Evolutionary conservation across 2,329 filamentous ascomycete genomes (phyloP), one percentile per base, ranked within the genome.

Genomic region (Phaeosphaeria sp.): DNA sequence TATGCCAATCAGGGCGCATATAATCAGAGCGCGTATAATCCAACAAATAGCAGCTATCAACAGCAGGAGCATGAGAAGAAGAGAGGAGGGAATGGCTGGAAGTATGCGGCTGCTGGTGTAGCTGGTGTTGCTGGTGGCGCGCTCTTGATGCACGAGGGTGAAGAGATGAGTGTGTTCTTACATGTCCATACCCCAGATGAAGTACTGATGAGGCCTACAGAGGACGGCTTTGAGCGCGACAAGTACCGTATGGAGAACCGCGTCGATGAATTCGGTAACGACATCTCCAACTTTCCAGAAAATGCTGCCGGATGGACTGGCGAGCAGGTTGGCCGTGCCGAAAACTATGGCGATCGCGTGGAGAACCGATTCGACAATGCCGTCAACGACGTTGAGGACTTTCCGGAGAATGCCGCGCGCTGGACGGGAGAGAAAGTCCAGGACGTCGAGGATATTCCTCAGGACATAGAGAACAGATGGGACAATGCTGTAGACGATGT

Each of bases 351-450:
- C 20, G 66, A 68, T 15, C 56, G 61, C 2, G 67, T 65, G 1
- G 66, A 67, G 46, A 56, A 70, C 25, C 55, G 55, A 22, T 66
- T 52, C 49, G 67, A 69, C 33, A 57, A 67, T 22, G 52, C 55
- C 3, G 65, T 69, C 18, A 27, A 69, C n/a, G 49, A 68, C 6
- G 61, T 71, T 1, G 67, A 71, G n/a, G 49, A 71, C 17, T 68
- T 71, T 50, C 67, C 67, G 0, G 67, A 69, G 20, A 55, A 71
- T 21, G 66, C 67, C 5, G 67, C 67, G 1, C 50, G 52, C 1
- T 71, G 67, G 67, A 64, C 63, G 0, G 67, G 67, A 10, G 59
- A 68, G 46, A 67, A 71, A 46, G 67, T 71, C 15, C 67, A 69
- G 39, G 66, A 47, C 7, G 56, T 71, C 0, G 67, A 71, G 46